A percentile compares a stretch with the other conserved stretches of the same genome.
Conservation (phyloP, 805 yeast genomes). For the Teunomyces stri region DNA sequence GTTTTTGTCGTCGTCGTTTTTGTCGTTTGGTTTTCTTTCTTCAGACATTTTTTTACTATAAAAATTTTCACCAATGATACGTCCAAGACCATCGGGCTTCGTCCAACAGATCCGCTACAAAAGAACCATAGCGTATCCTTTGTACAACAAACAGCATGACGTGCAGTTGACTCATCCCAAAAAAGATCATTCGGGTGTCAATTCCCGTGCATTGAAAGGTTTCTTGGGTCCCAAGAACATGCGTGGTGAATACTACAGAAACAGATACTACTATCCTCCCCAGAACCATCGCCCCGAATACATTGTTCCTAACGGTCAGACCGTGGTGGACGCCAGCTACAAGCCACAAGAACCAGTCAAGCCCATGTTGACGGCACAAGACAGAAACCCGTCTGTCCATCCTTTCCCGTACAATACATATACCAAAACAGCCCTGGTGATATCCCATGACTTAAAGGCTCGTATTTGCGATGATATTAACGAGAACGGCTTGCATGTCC, state of each 20-base stretch:
- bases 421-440: conserved; percentile 63
- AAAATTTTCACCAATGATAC: conserved; percentile 3
- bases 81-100: conserved; percentile 1
- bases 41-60: background rate
- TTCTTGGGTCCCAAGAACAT: conserved; percentile 83
- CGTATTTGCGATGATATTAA: conserved; percentile 57
- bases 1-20: background rate
- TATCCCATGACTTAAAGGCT: conserved; percentile 58
- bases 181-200: conserved; percentile 48
- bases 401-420: conserved; percentile 81
- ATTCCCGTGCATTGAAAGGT: conserved; percentile 62
- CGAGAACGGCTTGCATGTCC: conserved; percentile 54
- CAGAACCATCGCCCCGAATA: conserved; percentile 72
- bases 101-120: conserved; percentile 18
- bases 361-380: conserved; percentile 9
- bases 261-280: conserved; percentile 70
- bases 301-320: conserved; percentile 54
- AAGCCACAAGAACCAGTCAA: conserved; percentile 23
- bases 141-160: conserved; percentile 26
- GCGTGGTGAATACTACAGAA: conserved; percentile 76
- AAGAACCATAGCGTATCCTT: conserved; percentile 35
- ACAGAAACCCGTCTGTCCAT: conserved; percentile 39
- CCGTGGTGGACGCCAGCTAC: conserved; percentile 20
- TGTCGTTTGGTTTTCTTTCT: background rate
- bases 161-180: conserved; percentile 31